Percentiles rank a stretch among this genome's conserved stretches.
These are phyloP conservation scores for Fusarium nisikadoi DNA, from an alignment of 2,329 filamentous ascomycete species.

Conservation along the genomic window DNA sequence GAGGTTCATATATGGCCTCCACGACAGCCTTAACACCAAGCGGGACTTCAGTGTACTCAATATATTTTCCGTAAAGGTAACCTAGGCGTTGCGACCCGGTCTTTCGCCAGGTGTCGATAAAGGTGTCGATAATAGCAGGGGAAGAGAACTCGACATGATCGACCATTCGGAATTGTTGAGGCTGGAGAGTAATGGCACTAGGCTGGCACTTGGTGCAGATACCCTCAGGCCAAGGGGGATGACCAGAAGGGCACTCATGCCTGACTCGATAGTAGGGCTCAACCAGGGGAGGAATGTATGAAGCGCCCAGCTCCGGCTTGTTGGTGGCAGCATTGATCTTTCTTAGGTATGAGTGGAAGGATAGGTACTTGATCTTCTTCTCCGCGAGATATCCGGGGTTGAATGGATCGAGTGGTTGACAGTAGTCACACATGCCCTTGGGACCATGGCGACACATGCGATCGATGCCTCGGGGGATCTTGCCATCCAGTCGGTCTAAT, in stretches of 20 bases:
- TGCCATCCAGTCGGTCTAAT: conserved; percentile 89
- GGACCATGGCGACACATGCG: conserved; percentile 96
- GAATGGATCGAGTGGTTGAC: conserved; percentile 96
- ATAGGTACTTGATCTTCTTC: conserved; percentile 98
- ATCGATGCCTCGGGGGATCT: conserved; percentile 81
- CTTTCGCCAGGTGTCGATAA: conserved; percentile 91
- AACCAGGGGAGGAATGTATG: conserved; percentile 93
- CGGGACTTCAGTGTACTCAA: conserved; percentile 91
- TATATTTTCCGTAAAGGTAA: conserved; percentile 90
- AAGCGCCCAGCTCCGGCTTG: conserved; percentile 91
- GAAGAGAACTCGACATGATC: conserved; percentile 97
- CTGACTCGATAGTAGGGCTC: conserved; percentile 94
- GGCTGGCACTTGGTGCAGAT: conserved; percentile 99
- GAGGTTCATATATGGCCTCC: conserved; percentile 96
- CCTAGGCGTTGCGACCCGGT: conserved; percentile 87
- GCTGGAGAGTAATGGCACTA: conserved; percentile 93
- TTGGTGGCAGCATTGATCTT: conserved; percentile 98
- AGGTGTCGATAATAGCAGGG: conserved; percentile 83
- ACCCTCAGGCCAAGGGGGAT: conserved; percentile 92
- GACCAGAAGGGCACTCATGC: conserved; percentile 89
- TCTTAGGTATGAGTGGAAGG: conserved; percentile 92
- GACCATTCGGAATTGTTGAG: conserved; percentile 94
- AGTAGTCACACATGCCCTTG: conserved; percentile 99
- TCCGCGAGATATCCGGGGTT: conserved; percentile 88
- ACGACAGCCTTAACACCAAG: conserved; percentile 95